Evolutionary conservation across 2,329 filamentous ascomycete genomes (phyloP).

Genomic region (Diaporthe citriasiana): DNA sequence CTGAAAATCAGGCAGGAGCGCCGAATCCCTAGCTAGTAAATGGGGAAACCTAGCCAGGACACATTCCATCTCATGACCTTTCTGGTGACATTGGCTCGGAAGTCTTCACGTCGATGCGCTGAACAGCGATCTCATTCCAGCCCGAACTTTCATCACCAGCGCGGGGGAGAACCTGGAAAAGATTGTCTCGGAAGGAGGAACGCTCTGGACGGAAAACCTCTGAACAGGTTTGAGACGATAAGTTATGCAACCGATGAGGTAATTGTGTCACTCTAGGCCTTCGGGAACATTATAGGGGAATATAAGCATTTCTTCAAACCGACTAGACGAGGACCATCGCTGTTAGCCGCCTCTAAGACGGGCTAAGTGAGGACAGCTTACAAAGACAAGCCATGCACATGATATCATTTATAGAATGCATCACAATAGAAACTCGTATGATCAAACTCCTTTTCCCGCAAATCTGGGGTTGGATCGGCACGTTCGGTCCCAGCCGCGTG

Average conservation of each 20-base stretch:
- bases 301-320: background rate
- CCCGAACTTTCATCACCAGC: background rate
- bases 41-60: background rate
- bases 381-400: background rate
- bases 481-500: background rate
- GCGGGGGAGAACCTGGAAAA: background rate
- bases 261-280: background rate
- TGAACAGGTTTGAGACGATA: background rate
- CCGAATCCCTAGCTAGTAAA: background rate
- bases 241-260: background rate
- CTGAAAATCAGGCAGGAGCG: background rate
- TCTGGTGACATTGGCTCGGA: background rate
- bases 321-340: background rate
- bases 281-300: background rate
- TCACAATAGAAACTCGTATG: background rate
- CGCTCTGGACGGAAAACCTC: background rate
- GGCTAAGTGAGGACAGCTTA: background rate
- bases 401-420: background rate
- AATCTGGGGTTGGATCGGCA: background rate
- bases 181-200: background rate
- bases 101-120: background rate
- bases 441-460: background rate
- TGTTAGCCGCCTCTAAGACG: background rate
- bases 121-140: background rate
- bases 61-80: background rate